Conservation (phyloP, 2,329 filamentous ascomycete genomes). For the Talaromyces piceae region DNA sequence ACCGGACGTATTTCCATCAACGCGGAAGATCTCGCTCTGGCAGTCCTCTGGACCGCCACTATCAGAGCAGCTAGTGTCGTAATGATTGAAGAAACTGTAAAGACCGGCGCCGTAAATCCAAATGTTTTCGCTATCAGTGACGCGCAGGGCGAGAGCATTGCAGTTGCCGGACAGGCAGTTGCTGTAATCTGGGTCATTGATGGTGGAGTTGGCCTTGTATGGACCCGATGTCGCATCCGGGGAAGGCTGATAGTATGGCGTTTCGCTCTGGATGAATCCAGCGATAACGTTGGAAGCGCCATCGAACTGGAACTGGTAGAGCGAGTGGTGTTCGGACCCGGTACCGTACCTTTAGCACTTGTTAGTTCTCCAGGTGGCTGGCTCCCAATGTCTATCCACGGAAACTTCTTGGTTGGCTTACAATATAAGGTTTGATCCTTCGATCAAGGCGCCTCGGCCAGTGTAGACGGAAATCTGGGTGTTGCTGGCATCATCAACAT, state of each 20-base stretch:
- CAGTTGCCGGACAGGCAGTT: constrained; percentile 26
- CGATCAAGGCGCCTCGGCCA: constrained; percentile 46
- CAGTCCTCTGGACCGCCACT: constrained; percentile 35
- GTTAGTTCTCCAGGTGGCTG: not conserved
- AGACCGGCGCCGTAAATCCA: constrained; percentile 45
- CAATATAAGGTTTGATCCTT: constrained; percentile 36
- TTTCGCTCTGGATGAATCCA: constrained; percentile 34
- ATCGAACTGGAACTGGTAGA: constrained; percentile 44
- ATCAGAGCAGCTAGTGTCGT: constrained; percentile 38
- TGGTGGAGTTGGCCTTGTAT: constrained; percentile 21
- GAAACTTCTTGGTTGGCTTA: constrained; percentile 20
- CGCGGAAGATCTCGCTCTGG: constrained; percentile 43
- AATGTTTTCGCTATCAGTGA: constrained; percentile 38
- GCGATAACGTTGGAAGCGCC: constrained; percentile 25
- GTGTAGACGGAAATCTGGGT: constrained; percentile 47
- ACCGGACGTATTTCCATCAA: constrained; percentile 30
- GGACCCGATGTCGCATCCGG: constrained; percentile 27
- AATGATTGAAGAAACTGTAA: constrained; percentile 51
- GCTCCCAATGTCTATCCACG: constrained; percentile 2
- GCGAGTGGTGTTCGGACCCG: constrained; percentile 39
- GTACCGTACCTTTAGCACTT: constrained; percentile 29
- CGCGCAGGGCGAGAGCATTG: constrained; percentile 43
- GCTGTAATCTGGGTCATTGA: constrained; percentile 31
- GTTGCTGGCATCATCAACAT: constrained; percentile 45
- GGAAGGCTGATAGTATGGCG: constrained; percentile 34